phyloP scores from a whole-genome alignment of 192 early-diverging fungal species.

The Bifiguratus adelaidae region DNA sequence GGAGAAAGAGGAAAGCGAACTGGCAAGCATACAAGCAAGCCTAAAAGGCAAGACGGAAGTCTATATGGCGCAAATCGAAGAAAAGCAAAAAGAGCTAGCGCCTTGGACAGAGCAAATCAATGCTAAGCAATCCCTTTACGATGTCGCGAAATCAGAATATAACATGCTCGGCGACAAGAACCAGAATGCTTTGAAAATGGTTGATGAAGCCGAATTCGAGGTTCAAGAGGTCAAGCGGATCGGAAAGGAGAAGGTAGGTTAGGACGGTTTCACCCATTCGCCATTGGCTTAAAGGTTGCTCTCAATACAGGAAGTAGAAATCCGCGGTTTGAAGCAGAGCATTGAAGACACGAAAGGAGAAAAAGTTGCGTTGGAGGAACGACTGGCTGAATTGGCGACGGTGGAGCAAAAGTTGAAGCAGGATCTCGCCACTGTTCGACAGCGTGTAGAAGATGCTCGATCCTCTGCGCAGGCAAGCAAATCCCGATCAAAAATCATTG shows the following conservation, averaged over 20 bases:
- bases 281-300: too few species aligned
- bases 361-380: too few species aligned
- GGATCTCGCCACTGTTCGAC: slow-evolving; percentile 28
- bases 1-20: slow-evolving; percentile 46
- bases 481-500: slow-evolving; percentile 56
- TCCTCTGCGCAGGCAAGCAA: slow-evolving; percentile 47
- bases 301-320: too few species aligned
- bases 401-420: slow-evolving; percentile 20
- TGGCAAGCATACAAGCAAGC: slow-evolving; percentile 71
- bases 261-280: too few species aligned
- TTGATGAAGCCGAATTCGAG: slow-evolving; percentile 50
- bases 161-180: slow-evolving; percentile 60
- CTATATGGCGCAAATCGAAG: slow-evolving; percentile 73
- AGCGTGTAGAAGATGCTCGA: slow-evolving; percentile 63
- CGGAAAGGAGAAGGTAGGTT: slow-evolving; percentile 23
- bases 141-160: slow-evolving; percentile 72
- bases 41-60: slow-evolving; percentile 82
- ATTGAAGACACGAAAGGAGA: too few species aligned
- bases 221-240: slow-evolving; percentile 29
- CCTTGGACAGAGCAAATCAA: slow-evolving; percentile 85
- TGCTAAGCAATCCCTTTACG: slow-evolving; percentile 56
- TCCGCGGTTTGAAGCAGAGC: too few species aligned
- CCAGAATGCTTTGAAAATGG: slow-evolving; percentile 31
- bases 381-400: too few species aligned
- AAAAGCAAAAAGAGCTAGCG: slow-evolving; percentile 71